These are phyloP conservation scores for Tolypocladium nubicola DNA, from an alignment of 2,329 filamentous ascomycete species.

Conservation along the genomic window DNA sequence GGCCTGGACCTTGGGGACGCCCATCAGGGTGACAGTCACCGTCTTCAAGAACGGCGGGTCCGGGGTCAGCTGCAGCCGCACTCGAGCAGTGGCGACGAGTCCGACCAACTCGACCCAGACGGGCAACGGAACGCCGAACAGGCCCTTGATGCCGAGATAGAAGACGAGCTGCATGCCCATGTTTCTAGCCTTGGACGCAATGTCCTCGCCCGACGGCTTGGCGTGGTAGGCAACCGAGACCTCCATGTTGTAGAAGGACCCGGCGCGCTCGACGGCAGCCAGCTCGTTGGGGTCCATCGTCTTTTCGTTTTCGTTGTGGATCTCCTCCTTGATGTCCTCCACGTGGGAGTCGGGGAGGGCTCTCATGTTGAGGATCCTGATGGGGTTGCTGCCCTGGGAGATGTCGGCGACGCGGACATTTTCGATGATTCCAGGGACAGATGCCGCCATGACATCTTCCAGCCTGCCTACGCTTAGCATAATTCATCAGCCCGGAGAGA, in stretches of 20 bases:
- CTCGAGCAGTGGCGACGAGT: constrained; percentile 76
- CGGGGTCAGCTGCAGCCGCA: constrained; percentile 77
- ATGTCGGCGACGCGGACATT: constrained; percentile 94
- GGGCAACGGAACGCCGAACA: constrained; percentile 81
- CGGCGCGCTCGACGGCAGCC: constrained; percentile 80
- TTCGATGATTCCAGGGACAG: constrained; percentile 81
- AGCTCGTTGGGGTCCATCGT: constrained; percentile 78
- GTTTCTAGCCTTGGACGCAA: constrained; percentile 77
- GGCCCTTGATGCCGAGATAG: constrained; percentile 78
- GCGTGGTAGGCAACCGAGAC: constrained; percentile 87
- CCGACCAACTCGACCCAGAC: constrained; percentile 86
- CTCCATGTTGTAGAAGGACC: constrained; percentile 88
- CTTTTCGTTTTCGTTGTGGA: constrained; percentile 68
- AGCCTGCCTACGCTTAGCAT: constrained; percentile 17
- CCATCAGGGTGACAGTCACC: constrained; percentile 89
- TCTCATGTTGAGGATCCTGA: constrained; percentile 78
- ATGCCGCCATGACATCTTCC: constrained; percentile 89
- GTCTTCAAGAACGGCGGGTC: constrained; percentile 89
- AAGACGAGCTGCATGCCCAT: constrained; percentile 97
- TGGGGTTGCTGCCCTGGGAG: constrained; percentile 81
- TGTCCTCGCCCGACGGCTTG: constrained; percentile 56
- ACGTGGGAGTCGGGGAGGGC: constrained; percentile 73
- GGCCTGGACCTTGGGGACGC: constrained; percentile 77
- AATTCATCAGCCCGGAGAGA: rapidly evolving
- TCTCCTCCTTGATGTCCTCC: constrained; percentile 69